Evolutionary conservation across 257 asterid genomes (phyloP).

Genomic region (Haberlea rhodopensis): DNA sequence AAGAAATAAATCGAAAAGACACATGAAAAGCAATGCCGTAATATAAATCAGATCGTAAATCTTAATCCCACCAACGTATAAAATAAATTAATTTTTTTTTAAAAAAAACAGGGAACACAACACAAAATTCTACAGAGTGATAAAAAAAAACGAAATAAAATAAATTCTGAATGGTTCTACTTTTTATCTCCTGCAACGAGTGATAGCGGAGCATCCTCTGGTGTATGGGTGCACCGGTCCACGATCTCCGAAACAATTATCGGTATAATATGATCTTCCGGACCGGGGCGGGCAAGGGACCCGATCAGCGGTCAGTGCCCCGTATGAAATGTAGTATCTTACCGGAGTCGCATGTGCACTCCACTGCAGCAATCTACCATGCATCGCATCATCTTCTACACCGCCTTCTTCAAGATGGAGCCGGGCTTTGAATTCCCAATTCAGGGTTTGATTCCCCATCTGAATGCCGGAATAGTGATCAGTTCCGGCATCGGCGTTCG

Average conservation of each 20-base stretch:
- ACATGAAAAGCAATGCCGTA: too few relatives aligned
- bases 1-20: too few relatives aligned
- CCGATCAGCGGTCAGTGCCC: constrained; percentile 53
- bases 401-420: constrained; percentile 9
- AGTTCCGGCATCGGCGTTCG: constrained; percentile 25
- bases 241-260: constrained; percentile 36
- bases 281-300: constrained; percentile 58
- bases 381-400: constrained; percentile 18
- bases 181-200: constrained; percentile 48
- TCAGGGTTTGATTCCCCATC: constrained; percentile 26
- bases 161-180: too few relatives aligned
- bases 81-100: too few relatives aligned
- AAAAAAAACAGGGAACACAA: too few relatives aligned
- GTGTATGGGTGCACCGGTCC: constrained; percentile 53
- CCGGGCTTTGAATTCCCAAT: constrained; percentile 22
- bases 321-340: constrained; percentile 51
- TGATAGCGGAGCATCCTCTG: constrained; percentile 58
- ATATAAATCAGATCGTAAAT: too few relatives aligned
- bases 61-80: too few relatives aligned
- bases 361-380: constrained; percentile 44
- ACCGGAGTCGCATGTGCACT: constrained; percentile 23
- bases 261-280: constrained; percentile 57
- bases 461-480: constrained; percentile 25
- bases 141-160: too few relatives aligned
- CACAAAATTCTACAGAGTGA: too few relatives aligned